A percentile compares a stretch with the other conserved stretches of the same genome.
Evolutionary conservation across 495 filamentous ascomycete genomes (phyloP).

Genomic region (Tricharina praecox): DNA sequence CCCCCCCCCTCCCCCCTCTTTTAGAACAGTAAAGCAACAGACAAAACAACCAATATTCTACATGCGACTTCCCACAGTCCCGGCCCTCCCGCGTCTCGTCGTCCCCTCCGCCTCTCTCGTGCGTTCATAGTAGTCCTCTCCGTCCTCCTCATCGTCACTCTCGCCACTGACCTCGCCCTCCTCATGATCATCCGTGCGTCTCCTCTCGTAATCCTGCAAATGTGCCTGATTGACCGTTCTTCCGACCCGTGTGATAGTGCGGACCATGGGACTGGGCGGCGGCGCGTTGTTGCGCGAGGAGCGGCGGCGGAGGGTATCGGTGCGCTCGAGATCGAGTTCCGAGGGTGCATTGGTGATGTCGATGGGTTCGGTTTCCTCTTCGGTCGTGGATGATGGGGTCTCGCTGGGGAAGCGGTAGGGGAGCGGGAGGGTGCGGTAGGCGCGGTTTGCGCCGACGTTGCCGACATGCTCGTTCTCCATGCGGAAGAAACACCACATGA

Average conservation of each 20-base stretch:
- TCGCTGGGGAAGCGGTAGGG: conserved; percentile 18
- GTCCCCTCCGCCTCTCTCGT: conserved; percentile 10
- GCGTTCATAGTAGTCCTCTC: conserved; percentile 17
- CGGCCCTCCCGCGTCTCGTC: no score
- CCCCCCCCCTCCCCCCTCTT: no score
- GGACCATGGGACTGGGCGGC: conserved; percentile 13
- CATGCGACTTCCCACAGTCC: no score
- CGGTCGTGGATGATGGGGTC: background rate
- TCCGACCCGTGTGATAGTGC: conserved; percentile 19
- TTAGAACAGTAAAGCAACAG: no score
- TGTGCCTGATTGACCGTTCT: conserved; percentile 24
- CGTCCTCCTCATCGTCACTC: conserved; percentile 15
- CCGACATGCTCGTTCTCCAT: conserved; percentile 78
- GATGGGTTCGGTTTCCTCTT: conserved; percentile 8
- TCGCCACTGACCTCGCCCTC: conserved; percentile 12
- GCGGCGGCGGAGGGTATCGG: conserved; percentile 12
- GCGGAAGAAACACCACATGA: conserved; percentile 79
- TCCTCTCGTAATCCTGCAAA: conserved; percentile 24
- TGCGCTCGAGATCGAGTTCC: conserved; percentile 17
- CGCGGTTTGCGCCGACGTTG: conserved; percentile 24
- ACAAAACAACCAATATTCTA: no score
- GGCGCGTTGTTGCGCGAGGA: conserved; percentile 6
- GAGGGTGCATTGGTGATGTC: conserved; percentile 9
- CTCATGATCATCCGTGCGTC: conserved; percentile 15
- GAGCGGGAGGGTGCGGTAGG: conserved; percentile 20